phyloP scores from a whole-genome alignment of 2,329 filamentous ascomycete genomes.

The Acephala macrosclerotiorum region DNA sequence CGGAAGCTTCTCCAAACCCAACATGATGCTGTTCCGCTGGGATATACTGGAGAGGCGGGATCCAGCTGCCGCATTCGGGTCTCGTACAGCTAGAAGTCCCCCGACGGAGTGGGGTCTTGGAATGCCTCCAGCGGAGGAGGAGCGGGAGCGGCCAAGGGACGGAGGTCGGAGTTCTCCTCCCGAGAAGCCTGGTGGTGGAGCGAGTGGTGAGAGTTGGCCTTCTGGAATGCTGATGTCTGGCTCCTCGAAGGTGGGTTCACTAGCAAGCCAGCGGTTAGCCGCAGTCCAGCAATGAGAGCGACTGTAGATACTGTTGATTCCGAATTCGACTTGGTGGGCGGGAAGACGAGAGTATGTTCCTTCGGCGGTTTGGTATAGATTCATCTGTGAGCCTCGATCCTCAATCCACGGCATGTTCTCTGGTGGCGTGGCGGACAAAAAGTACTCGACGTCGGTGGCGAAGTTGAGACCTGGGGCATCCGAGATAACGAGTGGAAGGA shows the following conservation, averaged over 20 bases:
- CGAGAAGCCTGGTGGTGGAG: background rate
- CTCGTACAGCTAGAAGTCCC: background rate
- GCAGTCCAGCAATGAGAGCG: slow-evolving; percentile 74
- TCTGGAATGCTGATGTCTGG: background rate
- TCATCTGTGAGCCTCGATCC: slow-evolving; percentile 70
- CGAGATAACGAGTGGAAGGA: slow-evolving; percentile 77
- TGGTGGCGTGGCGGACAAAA: slow-evolving; percentile 76
- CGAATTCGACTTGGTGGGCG: slow-evolving; percentile 65
- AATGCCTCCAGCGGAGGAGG: background rate
- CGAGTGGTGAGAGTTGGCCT: background rate
- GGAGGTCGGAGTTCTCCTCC: background rate
- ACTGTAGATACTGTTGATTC: slow-evolving; percentile 72
- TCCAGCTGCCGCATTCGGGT: background rate
- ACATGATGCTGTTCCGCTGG: background rate
- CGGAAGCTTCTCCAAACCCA: background rate
- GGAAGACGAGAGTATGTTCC: slow-evolving; percentile 50
- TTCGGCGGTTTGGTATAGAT: slow-evolving; percentile 60
- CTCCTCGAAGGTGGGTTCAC: background rate
- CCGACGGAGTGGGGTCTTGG: background rate
- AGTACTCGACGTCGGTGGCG: slow-evolving; percentile 80
- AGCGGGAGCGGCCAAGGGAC: background rate
- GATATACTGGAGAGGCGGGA: background rate
- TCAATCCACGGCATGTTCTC: slow-evolving; percentile 78
- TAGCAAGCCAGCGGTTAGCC: slow-evolving; percentile 62
- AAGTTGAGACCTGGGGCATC: slow-evolving; percentile 75